Conservation (phyloP, 1,139 yeast genomes). For the Williopsis jadinii region DNA sequence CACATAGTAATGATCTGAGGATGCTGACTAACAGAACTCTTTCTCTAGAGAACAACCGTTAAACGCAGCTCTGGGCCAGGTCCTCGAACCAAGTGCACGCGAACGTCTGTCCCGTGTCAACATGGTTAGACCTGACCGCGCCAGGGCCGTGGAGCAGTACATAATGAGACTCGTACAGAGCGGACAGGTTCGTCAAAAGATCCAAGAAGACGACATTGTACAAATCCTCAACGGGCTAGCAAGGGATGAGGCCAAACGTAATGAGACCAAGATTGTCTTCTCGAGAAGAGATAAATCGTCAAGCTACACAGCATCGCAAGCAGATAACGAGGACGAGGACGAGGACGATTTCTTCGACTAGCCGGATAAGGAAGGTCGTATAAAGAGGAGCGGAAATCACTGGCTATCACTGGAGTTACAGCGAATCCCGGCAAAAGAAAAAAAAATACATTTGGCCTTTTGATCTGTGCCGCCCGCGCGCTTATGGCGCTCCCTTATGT, state of each 20-base stretch:
- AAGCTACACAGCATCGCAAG: no score
- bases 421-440: no score
- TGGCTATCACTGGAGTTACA: no score
- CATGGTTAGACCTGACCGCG: slow-evolving; percentile 87
- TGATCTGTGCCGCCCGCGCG: no score
- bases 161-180: slow-evolving; percentile 65
- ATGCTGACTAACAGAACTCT: no score
- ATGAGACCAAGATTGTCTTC: slow-evolving; percentile 55
- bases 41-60: slow-evolving; percentile 10
- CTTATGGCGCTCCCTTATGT: no score
- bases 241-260: slow-evolving; percentile 61
- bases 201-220: slow-evolving; percentile 75
- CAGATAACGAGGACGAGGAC: slow-evolving; percentile 27
- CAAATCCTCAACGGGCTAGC: slow-evolving; percentile 78
- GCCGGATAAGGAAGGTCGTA: neutral
- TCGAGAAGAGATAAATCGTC: slow-evolving; percentile 32
- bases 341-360: slow-evolving; percentile 38
- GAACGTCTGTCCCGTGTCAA: slow-evolving; percentile 84
- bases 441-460: no score
- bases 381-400: no score
- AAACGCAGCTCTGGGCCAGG: slow-evolving; percentile 45
- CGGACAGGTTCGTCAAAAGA: slow-evolving; percentile 69
- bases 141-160: slow-evolving; percentile 82
- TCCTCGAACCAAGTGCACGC: slow-evolving; percentile 74
- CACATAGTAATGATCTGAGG: neutral